Evolutionary conservation across 129 eudicot genomes (phyloP), one percentile per base, ranked within the genome.

Genomic region (Artemisia tridentata): DNA sequence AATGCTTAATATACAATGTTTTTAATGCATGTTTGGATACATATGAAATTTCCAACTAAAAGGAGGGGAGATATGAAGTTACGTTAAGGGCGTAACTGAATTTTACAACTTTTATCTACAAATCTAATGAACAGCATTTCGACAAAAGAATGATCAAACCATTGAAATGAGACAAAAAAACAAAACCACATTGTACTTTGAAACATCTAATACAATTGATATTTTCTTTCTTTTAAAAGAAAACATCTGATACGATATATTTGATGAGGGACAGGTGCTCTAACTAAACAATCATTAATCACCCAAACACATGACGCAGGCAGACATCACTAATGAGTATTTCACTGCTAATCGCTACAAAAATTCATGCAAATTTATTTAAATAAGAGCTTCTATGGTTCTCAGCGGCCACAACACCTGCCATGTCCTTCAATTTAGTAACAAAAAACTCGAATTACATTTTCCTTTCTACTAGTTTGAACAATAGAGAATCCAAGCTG

Each of bases 391-490:
- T 73, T 60, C 59, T 72, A 68, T 68, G 29, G 27, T 52, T 68
- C 19, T 71, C 67, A 20, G 56, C 56, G 59, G 67, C 75, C 57
- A 58, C 54, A 11, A 56, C 41, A 71, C 53, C 60, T 10, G 68
- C 53, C 68, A 67, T 15, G 29, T 49, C 72, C 60, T 20, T 67
- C 72, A 53, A 27, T 20, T 21, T 12, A 52, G 52, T 38, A 65
- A 45, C 53, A 65, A 43, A 57, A 52, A 51, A 70, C 34, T 1
- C 25, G 60, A 47, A 73, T 31, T 53, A 34, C 68, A 72, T 23
- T 29, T 75, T 66, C 61, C 72, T 66, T 68, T 69, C 71, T 52
- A 74, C 50, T 18, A 54, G 63, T 31, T 52, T 52, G 18, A 47
- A n/a, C 50, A 25, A 59, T 68, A 38, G 1, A 68, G 68, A 52